Percentiles rank a stretch among this genome's conserved stretches.
Evolutionary conservation across 257 asterid genomes (phyloP).

Genomic region (Oldenlandia corymbosa): DNA sequence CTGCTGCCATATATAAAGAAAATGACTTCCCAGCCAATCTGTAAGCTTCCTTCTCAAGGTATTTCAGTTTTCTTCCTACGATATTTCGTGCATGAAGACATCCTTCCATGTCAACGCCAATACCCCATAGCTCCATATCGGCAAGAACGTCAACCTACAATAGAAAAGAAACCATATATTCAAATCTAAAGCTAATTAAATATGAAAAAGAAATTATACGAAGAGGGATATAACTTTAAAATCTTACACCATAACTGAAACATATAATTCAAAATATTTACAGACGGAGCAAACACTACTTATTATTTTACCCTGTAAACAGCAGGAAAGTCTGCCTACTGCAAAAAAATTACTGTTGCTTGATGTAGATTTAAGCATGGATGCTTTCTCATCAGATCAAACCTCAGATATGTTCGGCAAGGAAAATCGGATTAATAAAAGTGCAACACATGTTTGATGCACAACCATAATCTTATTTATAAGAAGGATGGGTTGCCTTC

Average conservation of each 20-base stretch:
- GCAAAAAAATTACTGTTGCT: neutral
- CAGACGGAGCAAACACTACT: neutral
- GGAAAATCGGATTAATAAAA: neutral
- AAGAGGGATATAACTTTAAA: neutral
- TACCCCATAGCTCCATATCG: conserved; percentile 91
- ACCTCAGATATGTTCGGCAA: too few relatives aligned
- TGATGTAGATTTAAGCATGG: neutral
- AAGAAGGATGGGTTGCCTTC: neutral
- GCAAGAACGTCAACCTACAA: conserved; percentile 77
- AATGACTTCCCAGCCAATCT: conserved; percentile 80
- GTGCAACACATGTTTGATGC: neutral
- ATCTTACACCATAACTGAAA: too few relatives aligned
- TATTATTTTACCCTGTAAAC: neutral
- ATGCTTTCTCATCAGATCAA: neutral
- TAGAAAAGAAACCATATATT: neutral
- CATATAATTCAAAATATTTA: neutral
- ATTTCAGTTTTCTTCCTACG: conserved; percentile 68
- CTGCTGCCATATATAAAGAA: conserved; percentile 84
- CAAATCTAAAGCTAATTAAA: neutral
- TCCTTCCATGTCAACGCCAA: conserved; percentile 97
- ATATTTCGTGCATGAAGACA: conserved; percentile 73
- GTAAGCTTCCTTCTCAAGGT: conserved; percentile 80
- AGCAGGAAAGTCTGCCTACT: too few relatives aligned
- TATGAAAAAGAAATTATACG: neutral
- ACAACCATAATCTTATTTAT: neutral